Evolutionary conservation across 2,329 filamentous ascomycete genomes (phyloP).

Genomic region (Pseudogymnoascus sp.): DNA sequence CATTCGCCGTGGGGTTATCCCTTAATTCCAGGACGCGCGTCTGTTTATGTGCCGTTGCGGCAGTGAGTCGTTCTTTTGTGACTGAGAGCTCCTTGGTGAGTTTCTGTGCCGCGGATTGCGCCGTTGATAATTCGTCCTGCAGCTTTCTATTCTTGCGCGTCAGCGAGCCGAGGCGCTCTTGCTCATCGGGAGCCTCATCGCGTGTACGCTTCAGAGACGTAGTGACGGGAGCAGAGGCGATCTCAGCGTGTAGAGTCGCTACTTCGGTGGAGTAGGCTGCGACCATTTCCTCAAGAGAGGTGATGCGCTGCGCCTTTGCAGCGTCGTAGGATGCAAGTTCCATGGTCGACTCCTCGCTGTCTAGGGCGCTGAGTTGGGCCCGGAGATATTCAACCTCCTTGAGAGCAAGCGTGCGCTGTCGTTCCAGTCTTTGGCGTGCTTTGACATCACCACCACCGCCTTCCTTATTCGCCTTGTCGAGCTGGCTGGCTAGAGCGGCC

Average conservation of each 20-base stretch:
- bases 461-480: constrained; percentile 59
- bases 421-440: constrained; percentile 66
- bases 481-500: constrained; percentile 53
- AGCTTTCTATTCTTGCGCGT: constrained; percentile 81
- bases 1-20: constrained; percentile 84
- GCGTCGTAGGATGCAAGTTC: constrained; percentile 73
- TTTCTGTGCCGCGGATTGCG: constrained; percentile 63
- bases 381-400: constrained; percentile 94
- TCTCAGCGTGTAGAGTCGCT: constrained; percentile 62
- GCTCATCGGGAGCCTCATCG: constrained; percentile 45
- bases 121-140: constrained; percentile 65
- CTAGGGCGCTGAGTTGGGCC: constrained; percentile 81
- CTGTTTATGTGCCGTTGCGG: constrained; percentile 57
- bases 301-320: constrained; percentile 64
- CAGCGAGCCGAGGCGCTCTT: constrained; percentile 69
- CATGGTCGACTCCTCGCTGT: constrained; percentile 81
- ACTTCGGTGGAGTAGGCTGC: constrained; percentile 81
- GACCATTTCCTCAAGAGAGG: constrained; percentile 76
- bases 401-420: constrained; percentile 74
- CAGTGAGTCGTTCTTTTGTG: constrained; percentile 62
- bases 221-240: constrained; percentile 48
- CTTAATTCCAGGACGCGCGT: constrained; percentile 80
- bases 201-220: constrained; percentile 58
- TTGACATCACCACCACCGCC: constrained; percentile 46
- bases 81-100: constrained; percentile 71